Evolutionary conservation across 2,329 filamentous ascomycete genomes (phyloP).

Genomic region (Paecilomyces sp.): DNA sequence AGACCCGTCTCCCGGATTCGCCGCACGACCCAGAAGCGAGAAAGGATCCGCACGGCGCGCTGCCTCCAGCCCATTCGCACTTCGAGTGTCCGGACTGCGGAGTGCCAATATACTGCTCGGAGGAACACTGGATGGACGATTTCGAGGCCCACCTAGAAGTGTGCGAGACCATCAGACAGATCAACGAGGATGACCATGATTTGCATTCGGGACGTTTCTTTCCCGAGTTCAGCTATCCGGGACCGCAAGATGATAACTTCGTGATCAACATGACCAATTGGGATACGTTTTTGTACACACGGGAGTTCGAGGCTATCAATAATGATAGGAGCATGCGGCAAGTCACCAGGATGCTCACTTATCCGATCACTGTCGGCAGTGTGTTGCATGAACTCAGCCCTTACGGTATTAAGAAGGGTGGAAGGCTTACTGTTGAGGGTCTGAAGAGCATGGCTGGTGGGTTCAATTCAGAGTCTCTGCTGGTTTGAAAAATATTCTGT

Average conservation of each 20-base stretch:
- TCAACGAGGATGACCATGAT: conserved; percentile 98
- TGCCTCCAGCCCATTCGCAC: conserved; percentile 72
- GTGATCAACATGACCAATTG: conserved; percentile 97
- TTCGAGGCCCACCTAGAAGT: conserved; percentile 90
- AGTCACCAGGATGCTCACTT: conserved; percentile 86
- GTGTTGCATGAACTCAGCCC: conserved; percentile 91
- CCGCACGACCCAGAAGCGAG: conserved; percentile 57
- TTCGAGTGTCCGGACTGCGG: conserved; percentile 98
- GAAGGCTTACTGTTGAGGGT: conserved; percentile 76
- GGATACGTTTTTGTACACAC: conserved; percentile 93
- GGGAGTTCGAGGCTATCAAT: conserved; percentile 86
- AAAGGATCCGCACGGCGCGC: conserved; percentile 37
- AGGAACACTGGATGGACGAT: conserved; percentile 92
- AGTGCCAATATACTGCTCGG: conserved; percentile 84
- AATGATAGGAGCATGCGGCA: conserved; percentile 86
- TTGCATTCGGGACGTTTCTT: conserved; percentile 84
- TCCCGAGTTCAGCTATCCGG: conserved; percentile 87
- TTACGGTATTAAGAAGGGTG: conserved; percentile 69
- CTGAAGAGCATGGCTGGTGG: conserved; percentile 87
- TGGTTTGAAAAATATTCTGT: conserved; percentile 3
- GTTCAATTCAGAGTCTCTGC: conserved; percentile 23
- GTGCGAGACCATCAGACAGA: conserved; percentile 82
- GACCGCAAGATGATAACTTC: conserved; percentile 82
- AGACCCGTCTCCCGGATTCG: conserved; percentile 61
- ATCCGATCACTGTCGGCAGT: conserved; percentile 85